phyloP scores from a whole-genome alignment of 2,329 filamentous ascomycete genomes.

The Grosmannia penicillata region DNA sequence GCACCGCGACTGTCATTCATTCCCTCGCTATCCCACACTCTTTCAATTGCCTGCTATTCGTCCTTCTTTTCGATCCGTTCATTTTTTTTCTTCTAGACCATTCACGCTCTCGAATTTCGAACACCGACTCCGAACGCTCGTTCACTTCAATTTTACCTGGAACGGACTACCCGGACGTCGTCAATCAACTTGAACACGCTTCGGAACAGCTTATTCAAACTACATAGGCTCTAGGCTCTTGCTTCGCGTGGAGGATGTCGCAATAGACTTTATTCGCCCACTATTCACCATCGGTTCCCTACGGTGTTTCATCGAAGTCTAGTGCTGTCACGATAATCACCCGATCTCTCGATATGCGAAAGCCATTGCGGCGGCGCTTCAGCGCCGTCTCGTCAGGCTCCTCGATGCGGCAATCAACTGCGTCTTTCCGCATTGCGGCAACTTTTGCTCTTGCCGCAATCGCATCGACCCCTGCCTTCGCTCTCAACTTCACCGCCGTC shows the following conservation, averaged over 20 bases:
- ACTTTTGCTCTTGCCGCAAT: slow-evolving; percentile 23
- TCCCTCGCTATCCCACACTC: background rate
- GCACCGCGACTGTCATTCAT: slow-evolving; percentile 1
- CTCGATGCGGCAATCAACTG: background rate
- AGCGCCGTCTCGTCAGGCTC: slow-evolving; percentile 14
- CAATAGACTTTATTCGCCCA: too few species aligned
- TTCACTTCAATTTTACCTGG: too few species aligned
- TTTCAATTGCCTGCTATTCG: background rate
- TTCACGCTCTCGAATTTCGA: too few species aligned
- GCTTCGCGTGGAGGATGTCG: too few species aligned
- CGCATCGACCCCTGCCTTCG: slow-evolving; percentile 26
- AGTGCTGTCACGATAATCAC: too few species aligned
- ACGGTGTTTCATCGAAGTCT: too few species aligned
- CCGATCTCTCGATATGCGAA: slow-evolving; percentile 29
- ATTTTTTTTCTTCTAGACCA: background rate
- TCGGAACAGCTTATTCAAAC: too few species aligned
- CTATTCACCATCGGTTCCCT: too few species aligned
- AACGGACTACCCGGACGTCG: too few species aligned
- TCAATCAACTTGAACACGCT: too few species aligned
- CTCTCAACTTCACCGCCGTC: slow-evolving; percentile 44
- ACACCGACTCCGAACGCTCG: too few species aligned
- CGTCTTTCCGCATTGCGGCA: slow-evolving; percentile 3
- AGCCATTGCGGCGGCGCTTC: slow-evolving; percentile 26
- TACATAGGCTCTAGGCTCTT: too few species aligned
- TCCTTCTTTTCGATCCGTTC: background rate